These are phyloP conservation scores for Solanum corneliomulleri DNA, from an alignment of 257 asterid genomes.

Conservation along the genomic window DNA sequence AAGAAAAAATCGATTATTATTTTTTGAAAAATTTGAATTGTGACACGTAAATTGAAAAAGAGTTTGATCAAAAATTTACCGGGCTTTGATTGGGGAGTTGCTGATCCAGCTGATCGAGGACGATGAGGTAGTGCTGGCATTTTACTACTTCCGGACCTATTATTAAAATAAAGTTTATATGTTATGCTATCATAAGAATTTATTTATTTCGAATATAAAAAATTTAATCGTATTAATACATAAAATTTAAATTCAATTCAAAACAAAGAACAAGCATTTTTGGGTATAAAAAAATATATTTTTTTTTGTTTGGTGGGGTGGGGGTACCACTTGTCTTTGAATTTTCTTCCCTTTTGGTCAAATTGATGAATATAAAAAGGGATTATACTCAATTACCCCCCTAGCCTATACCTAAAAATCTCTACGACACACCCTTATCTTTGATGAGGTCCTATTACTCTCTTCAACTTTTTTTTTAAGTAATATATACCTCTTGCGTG, in stretches of 20 bases:
- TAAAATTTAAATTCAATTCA: not conserved
- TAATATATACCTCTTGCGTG: no score
- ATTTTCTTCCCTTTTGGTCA: not conserved
- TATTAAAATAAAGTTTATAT: not conserved
- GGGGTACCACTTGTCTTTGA: not conserved
- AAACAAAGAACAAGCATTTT: not conserved
- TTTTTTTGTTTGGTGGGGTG: no score
- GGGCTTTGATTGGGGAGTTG: not conserved
- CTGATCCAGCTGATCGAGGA: not conserved
- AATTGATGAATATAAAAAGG: no score
- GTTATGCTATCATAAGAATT: not conserved
- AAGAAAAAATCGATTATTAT: not conserved
- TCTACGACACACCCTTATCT: no score
- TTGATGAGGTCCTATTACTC: no score
- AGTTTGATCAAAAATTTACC: not conserved
- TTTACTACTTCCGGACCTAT: not conserved
- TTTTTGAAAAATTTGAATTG: not conserved
- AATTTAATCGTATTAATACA: not conserved
- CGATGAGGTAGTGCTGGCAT: accelerated
- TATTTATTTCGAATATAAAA: not conserved
- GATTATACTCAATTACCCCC: no score
- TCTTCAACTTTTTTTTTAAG: no score
- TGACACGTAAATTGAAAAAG: not conserved
- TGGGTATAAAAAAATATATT: not conserved
- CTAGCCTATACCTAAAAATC: no score